Percentiles rank a stretch among this genome's conserved stretches.
phyloP scores from a whole-genome alignment of 2,329 filamentous ascomycete species.

The Aureobasidium lini region DNA sequence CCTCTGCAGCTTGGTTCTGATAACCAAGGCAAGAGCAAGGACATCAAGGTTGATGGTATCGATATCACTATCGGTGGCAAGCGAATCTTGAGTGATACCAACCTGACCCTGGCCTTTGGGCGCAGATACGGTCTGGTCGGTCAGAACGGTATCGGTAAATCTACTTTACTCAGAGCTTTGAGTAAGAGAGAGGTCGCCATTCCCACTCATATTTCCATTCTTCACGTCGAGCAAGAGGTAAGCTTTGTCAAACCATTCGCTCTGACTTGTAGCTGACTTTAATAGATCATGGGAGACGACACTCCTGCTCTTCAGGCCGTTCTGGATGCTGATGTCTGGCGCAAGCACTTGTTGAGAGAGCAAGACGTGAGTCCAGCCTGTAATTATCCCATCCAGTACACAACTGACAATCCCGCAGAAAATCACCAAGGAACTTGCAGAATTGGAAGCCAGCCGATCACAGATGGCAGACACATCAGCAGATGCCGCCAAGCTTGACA shows the following conservation, averaged over 20 bases:
- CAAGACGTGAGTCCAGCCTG: conserved; percentile 47
- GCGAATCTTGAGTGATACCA: conserved; percentile 86
- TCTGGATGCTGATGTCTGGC: conserved; percentile 95
- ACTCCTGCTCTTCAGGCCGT: conserved; percentile 92
- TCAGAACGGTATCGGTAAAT: conserved; percentile 89
- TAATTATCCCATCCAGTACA: conserved; percentile 2
- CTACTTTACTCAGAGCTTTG: conserved; percentile 84
- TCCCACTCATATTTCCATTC: conserved; percentile 94
- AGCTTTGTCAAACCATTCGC: conserved; percentile 41
- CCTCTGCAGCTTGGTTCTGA: conserved; percentile 77
- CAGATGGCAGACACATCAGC: conserved; percentile 84
- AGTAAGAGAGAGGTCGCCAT: conserved; percentile 90
- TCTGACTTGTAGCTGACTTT: conserved; percentile 28
- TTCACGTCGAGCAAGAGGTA: conserved; percentile 90
- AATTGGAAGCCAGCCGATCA: conserved; percentile 69
- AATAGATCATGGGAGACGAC: conserved; percentile 78
- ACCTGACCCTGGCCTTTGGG: conserved; percentile 81
- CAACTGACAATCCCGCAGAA: conserved; percentile 40
- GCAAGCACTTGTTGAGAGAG: conserved; percentile 85
- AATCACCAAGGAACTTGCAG: conserved; percentile 66
- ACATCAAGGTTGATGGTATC: conserved; percentile 95
- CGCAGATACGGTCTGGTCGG: conserved; percentile 94
- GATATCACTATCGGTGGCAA: conserved; percentile 87
- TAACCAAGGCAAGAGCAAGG: conserved; percentile 76
- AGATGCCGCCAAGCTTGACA: conserved; percentile 77